Evolutionary conservation across 1,284 basidiomycete species (phyloP), one percentile per base, ranked within the genome.

Genomic region (Salmacisia buchloeana): DNA sequence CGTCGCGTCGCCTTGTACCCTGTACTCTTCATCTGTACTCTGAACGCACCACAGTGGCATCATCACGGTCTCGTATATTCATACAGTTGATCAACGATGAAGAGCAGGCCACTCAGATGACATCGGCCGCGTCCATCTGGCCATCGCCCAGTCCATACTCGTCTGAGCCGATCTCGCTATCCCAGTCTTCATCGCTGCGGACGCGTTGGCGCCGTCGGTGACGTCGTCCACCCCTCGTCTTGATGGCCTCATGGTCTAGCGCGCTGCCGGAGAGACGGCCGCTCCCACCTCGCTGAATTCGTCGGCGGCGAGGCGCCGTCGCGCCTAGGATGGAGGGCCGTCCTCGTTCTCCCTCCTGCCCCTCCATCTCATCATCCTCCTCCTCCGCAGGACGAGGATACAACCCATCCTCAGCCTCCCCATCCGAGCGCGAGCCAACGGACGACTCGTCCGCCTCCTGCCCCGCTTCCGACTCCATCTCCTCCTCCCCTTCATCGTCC

Each of bases 91-190:
- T 9, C 36, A 38, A 38, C 10, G 9, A 38, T 38, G 36, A 9
- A 18, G 9, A 38, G 9, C 10, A 38, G 18, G 36, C 36, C 9
- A 38, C 49, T 33, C 27, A 63, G 54, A 65, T 21, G n/a, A 69
- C 65, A 41, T 70, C 67, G 12, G 35, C 33, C 25, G 34, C 45
- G 36, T 70, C 69, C 67, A 70, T 69, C 38, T 56, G 45, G 5
- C 69, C 69, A 41, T 64, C 65, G 29, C 69, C 69, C 10, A 59
- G 52, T 5, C 67, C 67, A 54, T 70, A 68, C 52, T 70, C 69
- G 2, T 46, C 66, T 12, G 61, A 63, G 6, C 59, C 63, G 13
- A 64, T 58, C 52, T 70, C 69, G 57, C 69, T 70, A 3, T 63
- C 67, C 69, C 69, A 70, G 31, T 69, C 69, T 10, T 69, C 64